These are phyloP conservation scores for Botrytis byssoidea DNA, from an alignment of 2,329 filamentous ascomycete species.

Conservation along the genomic window DNA sequence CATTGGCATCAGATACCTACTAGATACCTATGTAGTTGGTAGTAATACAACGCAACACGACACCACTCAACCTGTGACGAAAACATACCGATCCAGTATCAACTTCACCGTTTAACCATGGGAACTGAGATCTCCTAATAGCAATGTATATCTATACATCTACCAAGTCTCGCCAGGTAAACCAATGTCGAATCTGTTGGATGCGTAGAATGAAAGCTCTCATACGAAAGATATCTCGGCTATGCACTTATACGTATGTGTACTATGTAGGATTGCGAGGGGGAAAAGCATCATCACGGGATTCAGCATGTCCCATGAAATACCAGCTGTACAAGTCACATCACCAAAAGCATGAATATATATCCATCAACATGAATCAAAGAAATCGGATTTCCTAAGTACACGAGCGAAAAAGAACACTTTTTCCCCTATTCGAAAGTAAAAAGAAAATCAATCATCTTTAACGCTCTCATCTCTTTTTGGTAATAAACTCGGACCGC, in stretches of 20 bases:
- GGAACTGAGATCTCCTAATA: neutral
- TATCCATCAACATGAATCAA: neutral
- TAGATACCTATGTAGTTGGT: neutral
- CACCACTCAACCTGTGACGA: neutral
- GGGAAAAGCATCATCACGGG: no score
- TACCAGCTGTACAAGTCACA: neutral
- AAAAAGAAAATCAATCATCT: constrained; percentile 13
- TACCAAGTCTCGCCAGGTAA: neutral
- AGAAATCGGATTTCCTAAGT: neutral
- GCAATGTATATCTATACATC: neutral
- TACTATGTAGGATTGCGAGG: neutral
- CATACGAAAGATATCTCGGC: neutral
- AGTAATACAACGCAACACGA: neutral
- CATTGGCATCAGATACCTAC: neutral
- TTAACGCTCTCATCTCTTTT: neutral
- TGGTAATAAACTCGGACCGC: constrained; percentile 6
- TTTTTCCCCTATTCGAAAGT: neutral
- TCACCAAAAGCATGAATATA: neutral
- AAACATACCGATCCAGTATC: neutral
- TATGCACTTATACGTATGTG: neutral
- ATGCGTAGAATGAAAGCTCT: neutral
- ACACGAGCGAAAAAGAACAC: constrained; percentile 16
- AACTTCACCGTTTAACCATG: neutral
- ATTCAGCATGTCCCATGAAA: neutral
- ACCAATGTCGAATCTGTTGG: neutral